These are phyloP conservation scores for Auriculariales sp. DNA, from an alignment of 768 basidiomycete genomes.

Conservation along the genomic window DNA sequence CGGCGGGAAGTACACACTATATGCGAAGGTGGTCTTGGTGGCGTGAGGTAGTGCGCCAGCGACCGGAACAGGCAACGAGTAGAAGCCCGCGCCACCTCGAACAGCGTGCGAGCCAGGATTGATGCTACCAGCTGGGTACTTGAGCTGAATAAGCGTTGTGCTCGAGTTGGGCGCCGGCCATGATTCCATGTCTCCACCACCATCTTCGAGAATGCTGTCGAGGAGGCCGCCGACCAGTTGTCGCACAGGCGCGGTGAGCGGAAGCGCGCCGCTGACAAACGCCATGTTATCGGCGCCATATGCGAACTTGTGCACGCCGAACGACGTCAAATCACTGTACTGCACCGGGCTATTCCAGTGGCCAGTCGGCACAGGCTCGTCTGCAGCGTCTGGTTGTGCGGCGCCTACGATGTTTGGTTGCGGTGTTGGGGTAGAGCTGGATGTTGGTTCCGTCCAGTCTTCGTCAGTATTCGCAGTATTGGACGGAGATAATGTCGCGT, in stretches of 20 bases:
- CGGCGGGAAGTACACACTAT: constrained; percentile 62
- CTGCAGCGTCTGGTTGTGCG: too few relatives aligned
- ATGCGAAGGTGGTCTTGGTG: constrained; percentile 40
- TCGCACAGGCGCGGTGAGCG: constrained; percentile 9
- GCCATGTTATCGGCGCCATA: constrained; percentile 39
- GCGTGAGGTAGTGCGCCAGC: constrained; percentile 23
- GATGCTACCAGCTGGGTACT: constrained; percentile 54
- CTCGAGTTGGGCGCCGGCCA: background rate
- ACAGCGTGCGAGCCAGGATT: constrained; percentile 45
- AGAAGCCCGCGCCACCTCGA: constrained; percentile 62
- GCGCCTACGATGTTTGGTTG: too few relatives aligned
- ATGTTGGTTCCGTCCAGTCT: too few relatives aligned
- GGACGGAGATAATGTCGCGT: too few relatives aligned
- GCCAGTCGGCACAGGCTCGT: too few relatives aligned
- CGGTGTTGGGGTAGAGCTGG: too few relatives aligned
- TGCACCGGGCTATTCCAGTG: too few relatives aligned
- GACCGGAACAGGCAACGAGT: constrained; percentile 28
- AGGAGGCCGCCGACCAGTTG: constrained; percentile 19
- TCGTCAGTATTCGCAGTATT: too few relatives aligned
- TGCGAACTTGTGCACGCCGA: constrained; percentile 43
- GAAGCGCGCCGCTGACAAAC: constrained; percentile 33
- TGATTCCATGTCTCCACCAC: background rate
- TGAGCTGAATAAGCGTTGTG: constrained; percentile 33
- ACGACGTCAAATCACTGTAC: too few relatives aligned
- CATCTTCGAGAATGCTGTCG: background rate